Evolutionary conservation across 768 basidiomycete genomes (phyloP).

Genomic region (Cyathus striatus): DNA sequence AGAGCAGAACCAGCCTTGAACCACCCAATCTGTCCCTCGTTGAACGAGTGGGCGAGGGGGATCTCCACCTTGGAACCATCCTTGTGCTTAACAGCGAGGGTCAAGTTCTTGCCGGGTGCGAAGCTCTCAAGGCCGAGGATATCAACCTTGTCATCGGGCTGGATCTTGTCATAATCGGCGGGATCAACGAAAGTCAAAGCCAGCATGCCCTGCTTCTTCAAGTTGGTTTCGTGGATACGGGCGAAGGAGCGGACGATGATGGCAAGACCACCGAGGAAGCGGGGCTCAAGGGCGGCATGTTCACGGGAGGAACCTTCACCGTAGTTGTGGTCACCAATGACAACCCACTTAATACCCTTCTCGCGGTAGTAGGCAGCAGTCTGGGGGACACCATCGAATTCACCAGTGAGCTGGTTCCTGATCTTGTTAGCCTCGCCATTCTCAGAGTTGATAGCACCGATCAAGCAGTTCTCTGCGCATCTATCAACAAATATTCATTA

Average conservation of each 20-base stretch:
- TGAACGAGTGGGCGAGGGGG: conserved; percentile 87
- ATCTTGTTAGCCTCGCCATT: conserved; percentile 96
- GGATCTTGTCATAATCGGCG: conserved; percentile 91
- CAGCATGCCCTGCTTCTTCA: conserved; percentile 99
- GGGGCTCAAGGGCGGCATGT: conserved; percentile 94
- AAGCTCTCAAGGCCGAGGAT: conserved; percentile 88
- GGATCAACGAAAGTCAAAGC: conserved; percentile 90
- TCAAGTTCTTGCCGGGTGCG: conserved; percentile 89
- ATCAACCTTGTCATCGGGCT: conserved; percentile 82
- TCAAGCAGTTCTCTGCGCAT: conserved; percentile 89
- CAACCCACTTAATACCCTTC: conserved; percentile 91
- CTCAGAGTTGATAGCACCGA: conserved; percentile 94
- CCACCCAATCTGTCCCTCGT: conserved; percentile 96
- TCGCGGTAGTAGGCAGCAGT: conserved; percentile 88
- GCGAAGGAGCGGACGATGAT: conserved; percentile 97
- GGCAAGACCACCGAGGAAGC: conserved; percentile 91
- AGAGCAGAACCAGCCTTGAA: conserved; percentile 97
- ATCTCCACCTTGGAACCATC: conserved; percentile 79
- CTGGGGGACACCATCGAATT: conserved; percentile 80
- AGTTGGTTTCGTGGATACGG: conserved; percentile 95
- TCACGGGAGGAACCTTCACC: conserved; percentile 98
- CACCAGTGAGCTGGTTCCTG: conserved; percentile 85
- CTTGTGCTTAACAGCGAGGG: conserved; percentile 73
- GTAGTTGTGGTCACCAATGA: conserved; percentile 94
- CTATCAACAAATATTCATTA: conserved; percentile 3